Conservation (phyloP, 768 basidiomycete genomes). For the Melanogaster broomeanus region DNA sequence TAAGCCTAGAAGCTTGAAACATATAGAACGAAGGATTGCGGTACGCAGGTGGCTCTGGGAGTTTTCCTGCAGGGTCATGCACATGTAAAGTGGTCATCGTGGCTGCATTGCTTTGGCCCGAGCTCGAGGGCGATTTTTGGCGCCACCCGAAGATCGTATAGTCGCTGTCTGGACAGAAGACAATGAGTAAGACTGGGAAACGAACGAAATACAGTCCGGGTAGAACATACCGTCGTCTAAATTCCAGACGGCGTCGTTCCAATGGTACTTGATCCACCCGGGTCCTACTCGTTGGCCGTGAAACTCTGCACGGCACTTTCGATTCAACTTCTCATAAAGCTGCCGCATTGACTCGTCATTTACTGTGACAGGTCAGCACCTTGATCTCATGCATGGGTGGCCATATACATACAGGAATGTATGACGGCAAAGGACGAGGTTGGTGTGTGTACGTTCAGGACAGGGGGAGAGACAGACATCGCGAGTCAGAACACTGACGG, state of each 20-base stretch:
- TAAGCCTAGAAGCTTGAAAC: constrained; percentile 38
- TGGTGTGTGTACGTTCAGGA: constrained; percentile 79
- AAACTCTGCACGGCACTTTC: constrained; percentile 62
- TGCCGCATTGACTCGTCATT: constrained; percentile 64
- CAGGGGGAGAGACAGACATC: constrained; percentile 40
- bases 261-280: constrained; percentile 89
- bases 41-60: constrained; percentile 65
- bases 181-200: neutral
- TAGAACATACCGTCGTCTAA: constrained; percentile 79
- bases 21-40: constrained; percentile 71
- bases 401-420: constrained; percentile 62
- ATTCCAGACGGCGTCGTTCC: constrained; percentile 77
- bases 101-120: constrained; percentile 13
- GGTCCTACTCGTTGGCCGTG: constrained; percentile 63
- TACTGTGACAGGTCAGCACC: constrained; percentile 42
- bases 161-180: constrained; percentile 64
- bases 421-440: constrained; percentile 70
- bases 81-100: constrained; percentile 53
- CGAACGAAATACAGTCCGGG: neutral
- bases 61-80: constrained; percentile 56
- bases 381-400: neutral
- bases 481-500: too few relatives aligned
- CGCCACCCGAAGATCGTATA: constrained; percentile 87
- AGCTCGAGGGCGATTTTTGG: constrained; percentile 41
- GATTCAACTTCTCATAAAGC: constrained; percentile 70